Percentiles rank a stretch among this genome's conserved stretches.
Evolutionary conservation across 495 filamentous ascomycete genomes (phyloP).

Genomic region (Lasiosphaeria hispida): DNA sequence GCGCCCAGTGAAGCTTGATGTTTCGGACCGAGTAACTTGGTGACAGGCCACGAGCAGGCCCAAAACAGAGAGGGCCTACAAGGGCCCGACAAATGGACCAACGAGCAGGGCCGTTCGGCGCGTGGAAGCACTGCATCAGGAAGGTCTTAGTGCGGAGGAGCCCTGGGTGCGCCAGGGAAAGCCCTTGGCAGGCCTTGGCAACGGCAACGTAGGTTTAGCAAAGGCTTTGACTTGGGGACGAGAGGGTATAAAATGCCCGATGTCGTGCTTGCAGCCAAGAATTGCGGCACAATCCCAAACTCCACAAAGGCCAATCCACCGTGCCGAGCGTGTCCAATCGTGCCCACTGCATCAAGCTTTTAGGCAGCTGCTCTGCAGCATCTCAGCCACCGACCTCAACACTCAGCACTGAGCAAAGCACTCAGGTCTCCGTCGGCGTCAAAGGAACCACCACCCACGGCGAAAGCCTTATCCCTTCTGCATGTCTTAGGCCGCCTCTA

Average conservation of each 20-base stretch:
- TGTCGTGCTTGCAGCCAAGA: conserved; percentile 36
- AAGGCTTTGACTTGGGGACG: conserved; percentile 3
- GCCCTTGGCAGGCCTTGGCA: conserved; percentile 15
- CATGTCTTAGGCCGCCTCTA: no score
- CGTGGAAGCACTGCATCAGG: conserved; percentile 4
- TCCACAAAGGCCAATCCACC: not conserved
- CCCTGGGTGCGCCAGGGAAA: not conserved
- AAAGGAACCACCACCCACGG: no score
- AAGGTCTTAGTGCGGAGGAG: not conserved
- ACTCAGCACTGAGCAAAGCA: no score
- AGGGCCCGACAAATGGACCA: not conserved
- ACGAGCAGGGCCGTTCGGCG: not conserved
- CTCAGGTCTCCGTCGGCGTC: no score
- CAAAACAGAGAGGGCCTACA: not conserved
- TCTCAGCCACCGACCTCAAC: no score
- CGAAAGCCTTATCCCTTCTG: no score
- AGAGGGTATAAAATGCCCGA: conserved; percentile 23
- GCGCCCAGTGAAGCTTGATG: no score
- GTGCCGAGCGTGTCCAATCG: no score
- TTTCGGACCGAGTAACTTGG: no score
- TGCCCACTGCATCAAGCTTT: not conserved
- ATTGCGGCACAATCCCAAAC: conserved; percentile 26
- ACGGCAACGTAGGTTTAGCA: not conserved
- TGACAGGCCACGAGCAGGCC: no score
- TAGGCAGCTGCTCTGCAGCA: not conserved